Percentiles rank a stretch among this genome's conserved stretches.
Conservation (phyloP, 257 asterid species). For the Striga asiatica region DNA sequence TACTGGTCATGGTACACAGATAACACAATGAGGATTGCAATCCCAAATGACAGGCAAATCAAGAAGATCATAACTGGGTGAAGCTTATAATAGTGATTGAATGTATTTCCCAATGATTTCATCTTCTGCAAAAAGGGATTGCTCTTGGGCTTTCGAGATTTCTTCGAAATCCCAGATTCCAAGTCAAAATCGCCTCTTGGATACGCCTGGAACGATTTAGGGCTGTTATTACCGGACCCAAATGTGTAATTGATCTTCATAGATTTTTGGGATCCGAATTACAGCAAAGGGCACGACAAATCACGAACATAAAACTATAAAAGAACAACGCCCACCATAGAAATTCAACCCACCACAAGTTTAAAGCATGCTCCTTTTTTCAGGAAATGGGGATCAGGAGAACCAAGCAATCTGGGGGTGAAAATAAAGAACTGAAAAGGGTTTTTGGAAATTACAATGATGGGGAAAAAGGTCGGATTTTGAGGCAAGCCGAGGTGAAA, state of each 20-base stretch:
- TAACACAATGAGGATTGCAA: constrained; percentile 29
- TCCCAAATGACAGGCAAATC: constrained; percentile 40
- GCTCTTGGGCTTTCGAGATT: constrained; percentile 39
- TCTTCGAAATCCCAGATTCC: constrained; percentile 63
- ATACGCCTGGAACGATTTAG: constrained; percentile 79
- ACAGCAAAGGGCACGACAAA: constrained; percentile 1
- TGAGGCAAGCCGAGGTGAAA: constrained; percentile 4
- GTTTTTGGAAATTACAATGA: not conserved
- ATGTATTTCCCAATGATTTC: constrained; percentile 42
- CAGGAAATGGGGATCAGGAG: not conserved
- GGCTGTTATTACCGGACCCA: constrained; percentile 49
- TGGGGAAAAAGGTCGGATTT: constrained; percentile 1
- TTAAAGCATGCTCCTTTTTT: not conserved
- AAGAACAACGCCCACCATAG: constrained; percentile 16
- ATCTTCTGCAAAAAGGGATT: constrained; percentile 43
- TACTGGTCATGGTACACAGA: constrained; percentile 33
- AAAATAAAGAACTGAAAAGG: not conserved
- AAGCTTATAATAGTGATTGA: constrained; percentile 50
- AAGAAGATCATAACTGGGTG: constrained; percentile 54
- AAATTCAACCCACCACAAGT: constrained; percentile 1
- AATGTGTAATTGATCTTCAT: constrained; percentile 68
- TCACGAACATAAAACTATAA: constrained; percentile 7
- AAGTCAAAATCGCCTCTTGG: constrained; percentile 77
- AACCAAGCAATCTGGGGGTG: not conserved
- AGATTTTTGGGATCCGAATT: constrained; percentile 23